Conservation (phyloP, 2,329 filamentous ascomycete species). For the Lasiodiplodia citricola region DNA sequence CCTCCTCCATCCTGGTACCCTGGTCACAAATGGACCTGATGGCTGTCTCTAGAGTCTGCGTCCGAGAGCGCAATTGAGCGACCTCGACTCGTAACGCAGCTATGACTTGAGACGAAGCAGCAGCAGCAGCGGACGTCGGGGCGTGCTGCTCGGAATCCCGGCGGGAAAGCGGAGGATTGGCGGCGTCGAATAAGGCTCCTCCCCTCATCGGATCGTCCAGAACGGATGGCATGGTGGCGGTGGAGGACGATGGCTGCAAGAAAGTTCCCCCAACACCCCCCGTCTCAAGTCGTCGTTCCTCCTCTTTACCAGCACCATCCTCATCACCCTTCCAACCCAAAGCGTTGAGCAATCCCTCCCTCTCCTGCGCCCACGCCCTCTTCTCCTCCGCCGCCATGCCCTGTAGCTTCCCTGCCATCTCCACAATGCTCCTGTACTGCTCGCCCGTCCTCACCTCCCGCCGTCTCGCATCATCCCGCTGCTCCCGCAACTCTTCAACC, state of each 20-base stretch:
- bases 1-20: conserved; percentile 37
- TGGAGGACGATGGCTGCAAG: background rate
- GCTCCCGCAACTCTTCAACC: conserved; percentile 55
- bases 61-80: conserved; percentile 37
- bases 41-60: conserved; percentile 36
- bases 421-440: conserved; percentile 59
- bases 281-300: conserved; percentile 1
- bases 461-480: conserved; percentile 53
- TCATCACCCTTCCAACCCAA: conserved; percentile 42
- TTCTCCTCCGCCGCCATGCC: conserved; percentile 50
- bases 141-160: background rate
- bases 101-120: conserved; percentile 34
- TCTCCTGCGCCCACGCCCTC: conserved; percentile 49
- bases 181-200: background rate
- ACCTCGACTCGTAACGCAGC: conserved; percentile 41
- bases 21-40: conserved; percentile 37
- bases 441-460: conserved; percentile 51
- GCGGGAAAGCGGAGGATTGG: background rate
- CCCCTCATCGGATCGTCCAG: background rate
- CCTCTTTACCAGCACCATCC: conserved; percentile 24
- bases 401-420: conserved; percentile 55
- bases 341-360: conserved; percentile 43
- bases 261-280: background rate
- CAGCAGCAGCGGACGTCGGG: background rate
- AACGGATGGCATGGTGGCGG: background rate